Percentiles rank a stretch among this genome's conserved stretches.
These are phyloP conservation scores for Phialophora macrospora DNA, from an alignment of 2,329 filamentous ascomycete genomes.

Conservation along the genomic window DNA sequence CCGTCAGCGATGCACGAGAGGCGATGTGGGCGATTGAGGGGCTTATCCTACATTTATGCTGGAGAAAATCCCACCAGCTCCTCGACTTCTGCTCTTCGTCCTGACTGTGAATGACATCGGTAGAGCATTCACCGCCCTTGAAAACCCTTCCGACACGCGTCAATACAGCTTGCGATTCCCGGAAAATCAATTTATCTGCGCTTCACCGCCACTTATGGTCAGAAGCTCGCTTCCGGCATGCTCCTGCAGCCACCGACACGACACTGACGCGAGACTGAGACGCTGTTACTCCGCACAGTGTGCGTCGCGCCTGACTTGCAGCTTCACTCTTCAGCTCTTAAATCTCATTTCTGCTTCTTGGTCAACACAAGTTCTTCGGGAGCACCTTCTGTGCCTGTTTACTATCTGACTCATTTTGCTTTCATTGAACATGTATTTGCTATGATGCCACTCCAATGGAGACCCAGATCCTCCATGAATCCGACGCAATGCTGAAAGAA, in stretches of 20 bases:
- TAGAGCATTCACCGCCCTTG: neutral
- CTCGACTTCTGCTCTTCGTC: neutral
- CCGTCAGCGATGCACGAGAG: no score
- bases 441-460: conserved; percentile 3
- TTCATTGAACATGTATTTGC: neutral
- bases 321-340: neutral
- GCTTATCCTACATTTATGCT: neutral
- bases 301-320: neutral
- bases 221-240: neutral
- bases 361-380: neutral
- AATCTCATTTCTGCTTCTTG: neutral
- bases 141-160: neutral
- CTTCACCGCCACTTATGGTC: neutral
- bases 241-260: conserved; percentile 6
- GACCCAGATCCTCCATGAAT: neutral
- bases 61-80: neutral
- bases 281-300: neutral
- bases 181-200: neutral
- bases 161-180: neutral
- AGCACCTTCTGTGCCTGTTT: neutral
- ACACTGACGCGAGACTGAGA: conserved; percentile 11
- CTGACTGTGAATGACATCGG: neutral
- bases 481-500: conserved; percentile 1
- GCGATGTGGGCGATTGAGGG: neutral
- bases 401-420: neutral